Base-by-base conservation (phyloP, 2,329 filamentous ascomycete species). In the Aspergillus sp. region DNA sequence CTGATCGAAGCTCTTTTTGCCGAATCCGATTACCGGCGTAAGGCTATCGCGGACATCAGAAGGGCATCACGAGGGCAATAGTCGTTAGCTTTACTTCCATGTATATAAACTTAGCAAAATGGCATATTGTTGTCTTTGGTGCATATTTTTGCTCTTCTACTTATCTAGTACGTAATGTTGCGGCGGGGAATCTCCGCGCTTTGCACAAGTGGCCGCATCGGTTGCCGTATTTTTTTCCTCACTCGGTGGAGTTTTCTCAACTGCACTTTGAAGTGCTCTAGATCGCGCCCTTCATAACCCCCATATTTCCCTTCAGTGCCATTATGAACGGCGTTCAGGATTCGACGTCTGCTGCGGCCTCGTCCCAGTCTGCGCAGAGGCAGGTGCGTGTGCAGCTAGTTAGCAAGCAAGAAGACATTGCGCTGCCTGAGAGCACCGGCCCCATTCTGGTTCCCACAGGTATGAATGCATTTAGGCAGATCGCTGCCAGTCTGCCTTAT, bases 1-100 rank as follows among this genome's bases (percentile, higher is more conserved):
- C 68, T 89, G 71, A 85, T 89, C 54, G 80, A 86, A 72, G 87
- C 86, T 17, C 72, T 89, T 38, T 89, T 89, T 72, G 85, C 86
- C 17, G 87, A 88, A 65, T 86, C 83, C 64, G 82, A 85, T 38
- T 78, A 87, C 69, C 76, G 86, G 58, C 79, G 84, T 63, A 80
- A 79, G 68, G 84, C 86, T 3, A 85, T 88, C 67, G 76, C 77
- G 41, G 85, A 87, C 61, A 87, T 89, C 58, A 76, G 77, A 64
- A 76, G 76, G 53, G 68, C 69, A 7, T 68, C 71, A 13, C 60
- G 69, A 55, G 65, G 62, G 55, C 68, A 41, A 55, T 28, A 39
- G 54, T 21, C 15, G n/a, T 32, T 41, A 17, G 21, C 15, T 32
- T 30, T 5, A 5, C 41, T 57, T 28, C 55, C 55, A 45, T 61